phyloP scores from a whole-genome alignment of 306 rosid species.

The Quercus bicolor region DNA sequence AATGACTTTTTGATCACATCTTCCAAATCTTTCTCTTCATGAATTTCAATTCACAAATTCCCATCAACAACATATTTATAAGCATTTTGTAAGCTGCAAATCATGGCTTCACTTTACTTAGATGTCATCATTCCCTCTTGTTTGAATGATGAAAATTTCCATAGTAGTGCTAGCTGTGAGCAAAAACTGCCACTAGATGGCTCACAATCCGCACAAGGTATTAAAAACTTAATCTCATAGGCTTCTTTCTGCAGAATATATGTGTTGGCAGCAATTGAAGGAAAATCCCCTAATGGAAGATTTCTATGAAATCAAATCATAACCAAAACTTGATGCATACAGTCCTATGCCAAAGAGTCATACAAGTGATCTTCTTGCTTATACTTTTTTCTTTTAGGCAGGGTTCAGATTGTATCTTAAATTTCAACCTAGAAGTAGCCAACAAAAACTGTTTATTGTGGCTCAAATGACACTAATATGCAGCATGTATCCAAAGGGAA shows the following conservation, averaged over 20 bases:
- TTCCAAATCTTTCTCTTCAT: slow-evolving; percentile 42
- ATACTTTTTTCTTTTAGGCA: too few relatives aligned
- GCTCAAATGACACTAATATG: neutral
- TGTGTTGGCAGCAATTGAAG: slow-evolving; percentile 11
- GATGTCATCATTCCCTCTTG: slow-evolving; percentile 31
- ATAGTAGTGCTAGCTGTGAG: slow-evolving; percentile 22
- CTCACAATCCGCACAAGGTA: neutral
- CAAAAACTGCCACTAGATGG: slow-evolving; percentile 30
- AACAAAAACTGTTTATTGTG: too few relatives aligned
- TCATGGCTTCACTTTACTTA: slow-evolving; percentile 40
- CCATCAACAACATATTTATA: slow-evolving; percentile 36
- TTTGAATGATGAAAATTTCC: slow-evolving; percentile 36
- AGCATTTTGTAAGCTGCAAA: slow-evolving; percentile 22
- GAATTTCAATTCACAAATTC: slow-evolving; percentile 45
- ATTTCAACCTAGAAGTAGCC: too few relatives aligned
- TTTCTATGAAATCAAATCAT: slow-evolving; percentile 20
- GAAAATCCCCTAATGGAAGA: slow-evolving; percentile 13
- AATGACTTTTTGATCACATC: slow-evolving; percentile 45
- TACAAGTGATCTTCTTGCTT: too few relatives aligned
- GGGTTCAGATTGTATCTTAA: too few relatives aligned
- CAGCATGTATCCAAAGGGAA: slow-evolving; percentile 4
- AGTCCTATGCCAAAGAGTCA: too few relatives aligned
- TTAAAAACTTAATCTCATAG: neutral
- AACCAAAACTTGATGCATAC: too few relatives aligned
- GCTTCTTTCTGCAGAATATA: slow-evolving; percentile 24